These are phyloP conservation scores for Lachancea mirantina DNA, from an alignment of 805 yeast species.

Conservation along the genomic window DNA sequence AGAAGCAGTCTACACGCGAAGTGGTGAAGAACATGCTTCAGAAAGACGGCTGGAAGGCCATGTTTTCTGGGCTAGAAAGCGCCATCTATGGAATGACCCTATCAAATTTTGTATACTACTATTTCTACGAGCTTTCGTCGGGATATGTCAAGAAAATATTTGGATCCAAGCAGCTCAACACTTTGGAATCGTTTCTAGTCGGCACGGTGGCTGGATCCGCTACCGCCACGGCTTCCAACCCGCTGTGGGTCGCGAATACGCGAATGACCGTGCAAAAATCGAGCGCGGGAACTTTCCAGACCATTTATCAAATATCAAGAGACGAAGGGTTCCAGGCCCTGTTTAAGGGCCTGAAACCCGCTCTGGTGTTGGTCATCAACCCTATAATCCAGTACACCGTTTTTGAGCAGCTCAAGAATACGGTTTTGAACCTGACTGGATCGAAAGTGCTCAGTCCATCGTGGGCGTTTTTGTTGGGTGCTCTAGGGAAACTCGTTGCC, in stretches of 20 bases:
- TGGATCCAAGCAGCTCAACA: slow-evolving; percentile 37
- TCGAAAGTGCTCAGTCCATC: slow-evolving; percentile 45
- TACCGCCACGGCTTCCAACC: slow-evolving; percentile 76
- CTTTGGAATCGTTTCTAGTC: slow-evolving; percentile 62
- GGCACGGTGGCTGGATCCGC: slow-evolving; percentile 86
- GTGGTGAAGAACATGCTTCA: slow-evolving; percentile 42
- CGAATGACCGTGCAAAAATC: slow-evolving; percentile 60
- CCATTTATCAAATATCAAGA: slow-evolving; percentile 54
- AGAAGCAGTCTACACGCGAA: slow-evolving; percentile 18
- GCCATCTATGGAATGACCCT: slow-evolving; percentile 81
- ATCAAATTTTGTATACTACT: slow-evolving; percentile 84
- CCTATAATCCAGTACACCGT: slow-evolving; percentile 90
- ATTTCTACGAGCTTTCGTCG: slow-evolving; percentile 73
- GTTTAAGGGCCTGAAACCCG: slow-evolving; percentile 84
- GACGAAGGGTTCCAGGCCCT: slow-evolving; percentile 66
- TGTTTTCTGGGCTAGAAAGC: slow-evolving; percentile 81
- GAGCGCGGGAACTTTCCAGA: slow-evolving; percentile 42
- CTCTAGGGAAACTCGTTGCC: slow-evolving; percentile 83
- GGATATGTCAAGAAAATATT: slow-evolving; percentile 34
- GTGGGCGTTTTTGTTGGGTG: slow-evolving; percentile 83
- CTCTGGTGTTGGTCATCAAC: slow-evolving; percentile 74
- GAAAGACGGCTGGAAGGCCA: slow-evolving; percentile 58
- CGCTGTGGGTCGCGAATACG: slow-evolving; percentile 93
- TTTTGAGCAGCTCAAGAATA: slow-evolving; percentile 76
- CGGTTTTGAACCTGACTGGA: slow-evolving; percentile 47